phyloP scores from a whole-genome alignment of 2,329 filamentous ascomycete species.

The Knufia petricola region DNA sequence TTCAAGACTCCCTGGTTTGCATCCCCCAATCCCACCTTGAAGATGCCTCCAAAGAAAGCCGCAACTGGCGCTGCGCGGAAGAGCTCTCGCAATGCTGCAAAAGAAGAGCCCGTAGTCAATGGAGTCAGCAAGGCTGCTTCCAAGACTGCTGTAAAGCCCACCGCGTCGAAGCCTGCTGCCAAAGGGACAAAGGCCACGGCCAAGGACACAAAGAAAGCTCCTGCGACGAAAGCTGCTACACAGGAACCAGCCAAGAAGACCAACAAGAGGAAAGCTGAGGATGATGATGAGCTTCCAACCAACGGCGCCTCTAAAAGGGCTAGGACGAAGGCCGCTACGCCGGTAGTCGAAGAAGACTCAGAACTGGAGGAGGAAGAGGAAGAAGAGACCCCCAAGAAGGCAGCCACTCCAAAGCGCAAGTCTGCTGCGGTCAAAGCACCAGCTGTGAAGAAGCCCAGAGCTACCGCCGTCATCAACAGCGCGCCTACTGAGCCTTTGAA shows the following conservation, averaged over 20 bases:
- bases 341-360: neutral
- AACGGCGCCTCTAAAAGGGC: constrained; percentile 1
- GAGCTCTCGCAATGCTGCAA: constrained; percentile 10
- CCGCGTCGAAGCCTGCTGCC: constrained; percentile 1
- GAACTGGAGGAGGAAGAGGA: constrained; percentile 5
- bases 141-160: constrained; percentile 10
- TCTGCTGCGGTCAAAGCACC: constrained; percentile 8
- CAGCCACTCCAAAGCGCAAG: constrained; percentile 8
- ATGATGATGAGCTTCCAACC: constrained; percentile 10
- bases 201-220: constrained; percentile 11
- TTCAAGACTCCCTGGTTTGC: constrained; percentile 4
- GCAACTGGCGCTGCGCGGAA: constrained; percentile 13
- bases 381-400: neutral
- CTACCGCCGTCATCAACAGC: constrained; percentile 46
- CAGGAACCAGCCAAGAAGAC: constrained; percentile 8
- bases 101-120: constrained; percentile 8
- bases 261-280: constrained; percentile 21
- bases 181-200: constrained; percentile 7
- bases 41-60: constrained; percentile 16
- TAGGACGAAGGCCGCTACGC: neutral
- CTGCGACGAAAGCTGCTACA: constrained; percentile 1
- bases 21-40: neutral
- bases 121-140: constrained; percentile 11
- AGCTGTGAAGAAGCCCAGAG: constrained; percentile 11
- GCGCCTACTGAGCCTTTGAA: constrained; percentile 56